Percentiles rank a stretch among this genome's conserved stretches.
Conservation (phyloP, 768 basidiomycete species). For the Mycena galopus region DNA sequence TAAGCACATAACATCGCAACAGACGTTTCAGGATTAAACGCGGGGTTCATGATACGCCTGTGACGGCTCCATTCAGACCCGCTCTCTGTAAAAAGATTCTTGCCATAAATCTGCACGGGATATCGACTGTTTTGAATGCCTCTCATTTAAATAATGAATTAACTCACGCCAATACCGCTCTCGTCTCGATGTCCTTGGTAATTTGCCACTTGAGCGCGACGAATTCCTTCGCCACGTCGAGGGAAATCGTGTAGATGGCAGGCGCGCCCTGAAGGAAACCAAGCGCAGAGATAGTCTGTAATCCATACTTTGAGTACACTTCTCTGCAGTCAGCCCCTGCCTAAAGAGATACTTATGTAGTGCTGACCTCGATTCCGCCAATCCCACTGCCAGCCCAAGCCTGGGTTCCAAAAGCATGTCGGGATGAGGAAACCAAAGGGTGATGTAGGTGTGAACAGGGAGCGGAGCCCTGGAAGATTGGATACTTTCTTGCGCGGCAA, state of each 20-base stretch:
- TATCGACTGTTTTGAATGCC: too few species aligned
- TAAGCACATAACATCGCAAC: not conserved
- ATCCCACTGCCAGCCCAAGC: not conserved
- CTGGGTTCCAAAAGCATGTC: not conserved
- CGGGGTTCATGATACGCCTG: constrained; percentile 20
- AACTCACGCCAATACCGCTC: not conserved
- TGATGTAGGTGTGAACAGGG: not conserved
- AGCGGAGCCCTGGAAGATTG: not conserved
- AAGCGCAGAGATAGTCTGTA: constrained; percentile 7
- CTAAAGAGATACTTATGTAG: not conserved
- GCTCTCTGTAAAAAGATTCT: constrained; percentile 13
- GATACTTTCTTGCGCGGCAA: not conserved
- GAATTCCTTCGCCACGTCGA: constrained; percentile 4
- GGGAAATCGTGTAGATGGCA: not conserved
- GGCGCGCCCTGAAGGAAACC: not conserved
- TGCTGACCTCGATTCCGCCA: not conserved
- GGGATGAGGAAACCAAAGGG: not conserved
- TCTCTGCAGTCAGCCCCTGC: not conserved
- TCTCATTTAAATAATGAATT: too few species aligned
- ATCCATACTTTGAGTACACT: not conserved
- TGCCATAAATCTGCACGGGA: not conserved
- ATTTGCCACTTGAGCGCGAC: constrained; percentile 7
- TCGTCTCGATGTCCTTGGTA: not conserved
- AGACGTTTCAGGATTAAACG: constrained; percentile 6
- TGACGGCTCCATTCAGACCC: constrained; percentile 24